These are phyloP conservation scores for Dictyostelium firmibasis DNA, from an alignment of 78 protist species.

Conservation along the genomic window DNA sequence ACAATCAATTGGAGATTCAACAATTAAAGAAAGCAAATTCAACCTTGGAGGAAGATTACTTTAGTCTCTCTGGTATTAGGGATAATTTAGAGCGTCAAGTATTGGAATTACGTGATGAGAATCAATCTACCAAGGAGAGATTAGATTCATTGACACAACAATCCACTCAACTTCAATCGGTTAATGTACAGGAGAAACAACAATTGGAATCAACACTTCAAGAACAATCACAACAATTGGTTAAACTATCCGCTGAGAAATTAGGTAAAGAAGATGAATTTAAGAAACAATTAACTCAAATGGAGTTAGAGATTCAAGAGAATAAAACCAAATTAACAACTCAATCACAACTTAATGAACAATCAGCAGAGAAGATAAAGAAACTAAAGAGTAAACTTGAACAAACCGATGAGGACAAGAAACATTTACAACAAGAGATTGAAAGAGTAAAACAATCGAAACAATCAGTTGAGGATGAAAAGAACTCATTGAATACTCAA, in stretches of 20 bases:
- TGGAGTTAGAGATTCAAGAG: background rate
- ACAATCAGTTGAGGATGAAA: constrained; percentile 46
- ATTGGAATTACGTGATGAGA: constrained; percentile 1
- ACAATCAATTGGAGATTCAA: background rate
- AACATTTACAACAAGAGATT: background rate
- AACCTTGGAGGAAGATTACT: constrained; percentile 18
- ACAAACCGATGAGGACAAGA: background rate
- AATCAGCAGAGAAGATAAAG: constrained; percentile 1
- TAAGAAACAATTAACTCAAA: background rate
- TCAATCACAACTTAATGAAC: background rate
- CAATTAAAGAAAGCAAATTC: background rate
- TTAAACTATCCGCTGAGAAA: background rate
- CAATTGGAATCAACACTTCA: background rate
- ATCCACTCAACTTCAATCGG: background rate
- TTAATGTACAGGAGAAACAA: background rate
- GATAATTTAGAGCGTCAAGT: constrained; percentile 24
- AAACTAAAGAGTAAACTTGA: constrained; percentile 25
- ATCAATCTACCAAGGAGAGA: background rate
- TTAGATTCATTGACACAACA: background rate
- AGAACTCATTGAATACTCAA: constrained; percentile 4
- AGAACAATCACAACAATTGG: background rate
- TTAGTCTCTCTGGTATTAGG: background rate
- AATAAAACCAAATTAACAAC: background rate
- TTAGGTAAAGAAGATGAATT: background rate
- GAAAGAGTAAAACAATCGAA: background rate